A percentile compares a stretch with the other conserved stretches of the same genome.
Evolutionary conservation across 306 rosid species (phyloP).

Genomic region (Amphicarpaea edgeworthii): DNA sequence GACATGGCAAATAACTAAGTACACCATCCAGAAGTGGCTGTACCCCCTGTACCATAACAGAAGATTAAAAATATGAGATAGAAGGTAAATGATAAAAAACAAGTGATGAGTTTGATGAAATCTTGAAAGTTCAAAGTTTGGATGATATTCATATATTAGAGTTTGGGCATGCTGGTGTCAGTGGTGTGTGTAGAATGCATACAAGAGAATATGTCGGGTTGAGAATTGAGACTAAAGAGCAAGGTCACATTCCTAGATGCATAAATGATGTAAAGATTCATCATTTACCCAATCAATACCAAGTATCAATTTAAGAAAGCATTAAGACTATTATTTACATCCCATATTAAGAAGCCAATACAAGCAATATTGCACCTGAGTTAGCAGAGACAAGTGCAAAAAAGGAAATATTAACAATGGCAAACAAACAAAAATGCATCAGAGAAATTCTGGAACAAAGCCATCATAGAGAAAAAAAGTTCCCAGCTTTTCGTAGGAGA

Average conservation of each 20-base stretch:
- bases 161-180: constrained; percentile 1
- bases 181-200: background rate
- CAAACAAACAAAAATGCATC: constrained; percentile 30
- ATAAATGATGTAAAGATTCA: constrained; percentile 28
- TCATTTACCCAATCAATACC: constrained; percentile 23
- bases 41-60: constrained; percentile 77
- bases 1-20: constrained; percentile 91
- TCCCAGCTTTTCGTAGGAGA: constrained; percentile 6
- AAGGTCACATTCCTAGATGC: background rate
- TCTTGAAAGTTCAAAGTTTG: constrained; percentile 30
- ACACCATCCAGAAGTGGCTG: constrained; percentile 97
- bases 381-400: background rate
- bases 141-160: constrained; percentile 17
- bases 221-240: background rate
- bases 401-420: constrained; percentile 22
- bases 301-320: constrained; percentile 22
- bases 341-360: background rate
- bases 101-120: constrained; percentile 14
- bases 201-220: constrained; percentile 15
- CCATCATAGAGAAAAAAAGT: background rate
- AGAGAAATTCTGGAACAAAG: constrained; percentile 15
- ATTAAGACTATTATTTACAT: background rate
- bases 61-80: constrained; percentile 37
- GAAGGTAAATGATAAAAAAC: constrained; percentile 4
- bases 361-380: constrained; percentile 11